Conservation (phyloP, 1,139 yeast genomes). For the Casaregolazyma lundiana region DNA sequence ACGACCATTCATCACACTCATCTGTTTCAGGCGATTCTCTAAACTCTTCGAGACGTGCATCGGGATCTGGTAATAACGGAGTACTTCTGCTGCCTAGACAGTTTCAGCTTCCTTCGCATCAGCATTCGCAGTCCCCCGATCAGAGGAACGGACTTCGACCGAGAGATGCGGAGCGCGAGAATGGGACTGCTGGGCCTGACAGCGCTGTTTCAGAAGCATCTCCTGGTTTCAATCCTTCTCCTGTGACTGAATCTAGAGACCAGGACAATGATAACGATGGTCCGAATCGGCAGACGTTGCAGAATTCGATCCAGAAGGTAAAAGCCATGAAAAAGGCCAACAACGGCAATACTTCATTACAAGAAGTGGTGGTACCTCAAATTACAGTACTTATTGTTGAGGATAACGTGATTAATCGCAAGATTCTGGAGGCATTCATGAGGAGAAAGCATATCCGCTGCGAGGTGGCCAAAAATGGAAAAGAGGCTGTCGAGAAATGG, state of each 20-base stretch:
- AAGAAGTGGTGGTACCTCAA: slow-evolving; percentile 52
- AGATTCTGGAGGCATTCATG: slow-evolving; percentile 87
- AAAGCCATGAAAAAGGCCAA: slow-evolving; percentile 10
- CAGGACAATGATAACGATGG: background rate
- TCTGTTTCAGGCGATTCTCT: background rate
- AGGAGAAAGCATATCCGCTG: slow-evolving; percentile 81
- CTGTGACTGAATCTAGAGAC: slow-evolving; percentile 6
- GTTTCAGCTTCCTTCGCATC: slow-evolving; percentile 21
- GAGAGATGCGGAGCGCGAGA: slow-evolving; percentile 6
- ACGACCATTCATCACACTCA: background rate
- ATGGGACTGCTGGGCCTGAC: slow-evolving; percentile 2
- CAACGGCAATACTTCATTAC: slow-evolving; percentile 18
- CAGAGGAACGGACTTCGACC: too few relatives aligned
- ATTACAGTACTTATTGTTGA: slow-evolving; percentile 90
- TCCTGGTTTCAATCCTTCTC: slow-evolving; percentile 3
- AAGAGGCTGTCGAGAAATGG: slow-evolving; percentile 92
- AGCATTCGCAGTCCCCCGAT: background rate
- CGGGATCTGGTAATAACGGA: slow-evolving; percentile 22
- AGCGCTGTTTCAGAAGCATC: background rate
- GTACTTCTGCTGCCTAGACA: slow-evolving; percentile 30
- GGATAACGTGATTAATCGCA: slow-evolving; percentile 91
- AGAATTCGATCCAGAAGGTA: slow-evolving; percentile 5
- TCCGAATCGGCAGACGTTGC: background rate
- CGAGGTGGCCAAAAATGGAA: slow-evolving; percentile 84
- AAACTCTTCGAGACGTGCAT: background rate